Conservation (phyloP, 2,329 filamentous ascomycete genomes). For the Lizonia empirigonia region DNA sequence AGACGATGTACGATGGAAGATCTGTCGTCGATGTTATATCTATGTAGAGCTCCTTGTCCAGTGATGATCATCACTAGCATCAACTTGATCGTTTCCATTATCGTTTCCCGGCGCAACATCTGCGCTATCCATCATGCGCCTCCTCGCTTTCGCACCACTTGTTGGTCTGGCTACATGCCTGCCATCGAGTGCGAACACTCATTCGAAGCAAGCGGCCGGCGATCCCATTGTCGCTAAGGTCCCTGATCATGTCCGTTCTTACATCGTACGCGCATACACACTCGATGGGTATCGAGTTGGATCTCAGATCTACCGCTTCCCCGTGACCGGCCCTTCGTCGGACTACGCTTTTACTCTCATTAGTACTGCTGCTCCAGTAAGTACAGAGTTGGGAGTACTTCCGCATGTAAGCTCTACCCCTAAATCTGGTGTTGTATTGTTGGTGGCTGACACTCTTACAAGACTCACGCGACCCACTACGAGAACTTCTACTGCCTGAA, state of each 20-base stretch:
- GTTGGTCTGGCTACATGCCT: conserved; percentile 11
- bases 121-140: neutral
- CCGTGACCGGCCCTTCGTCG: conserved; percentile 54
- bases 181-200: conserved; percentile 1
- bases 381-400: conserved; percentile 49
- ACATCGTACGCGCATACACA: conserved; percentile 45
- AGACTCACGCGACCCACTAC: conserved; percentile 50
- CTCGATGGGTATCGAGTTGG: conserved; percentile 45
- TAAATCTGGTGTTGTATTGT: neutral
- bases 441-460: neutral
- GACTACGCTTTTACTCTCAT: conserved; percentile 54
- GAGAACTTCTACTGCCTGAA: conserved; percentile 57
- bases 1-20: conserved; percentile 13
- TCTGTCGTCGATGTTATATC: neutral
- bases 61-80: neutral
- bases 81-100: neutral
- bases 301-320: conserved; percentile 50
- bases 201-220: neutral
- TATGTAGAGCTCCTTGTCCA: neutral
- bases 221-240: conserved; percentile 30
- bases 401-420: conserved; percentile 40
- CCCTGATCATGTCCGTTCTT: conserved; percentile 43
- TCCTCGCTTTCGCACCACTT: conserved; percentile 5
- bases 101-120: neutral
- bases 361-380: conserved; percentile 51